Evolutionary conservation across 2,329 filamentous ascomycete genomes (phyloP).

Genomic region (Leptosphaerulina australis): DNA sequence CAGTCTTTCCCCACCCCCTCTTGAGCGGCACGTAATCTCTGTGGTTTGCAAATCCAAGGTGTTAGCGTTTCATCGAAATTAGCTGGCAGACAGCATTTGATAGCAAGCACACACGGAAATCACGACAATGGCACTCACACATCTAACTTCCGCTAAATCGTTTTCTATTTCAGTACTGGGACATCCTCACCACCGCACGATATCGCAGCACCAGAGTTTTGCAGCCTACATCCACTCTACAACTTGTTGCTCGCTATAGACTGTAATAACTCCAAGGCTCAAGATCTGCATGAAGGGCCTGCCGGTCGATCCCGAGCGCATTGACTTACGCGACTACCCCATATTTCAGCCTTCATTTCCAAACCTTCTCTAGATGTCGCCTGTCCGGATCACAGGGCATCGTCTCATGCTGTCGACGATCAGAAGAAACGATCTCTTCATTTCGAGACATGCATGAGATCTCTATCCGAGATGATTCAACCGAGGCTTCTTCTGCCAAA

Average conservation of each 20-base stretch:
- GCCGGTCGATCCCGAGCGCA: conserved; percentile 13
- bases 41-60: conserved; percentile 5
- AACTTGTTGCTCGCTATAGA: too few species aligned
- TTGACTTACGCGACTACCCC: conserved; percentile 26
- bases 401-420: conserved; percentile 2
- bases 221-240: too few species aligned
- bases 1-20: not conserved
- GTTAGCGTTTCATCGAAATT: conserved; percentile 9
- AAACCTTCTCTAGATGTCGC: conserved; percentile 6
- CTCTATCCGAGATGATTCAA: not conserved
- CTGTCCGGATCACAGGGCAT: not conserved
- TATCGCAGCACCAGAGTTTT: too few species aligned
- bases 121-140: not conserved
- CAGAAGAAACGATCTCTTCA: not conserved
- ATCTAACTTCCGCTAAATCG: not conserved
- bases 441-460: conserved; percentile 16
- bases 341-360: conserved; percentile 19
- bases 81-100: not conserved
- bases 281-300: conserved; percentile 3
- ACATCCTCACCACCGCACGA: not conserved
- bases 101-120: not conserved
- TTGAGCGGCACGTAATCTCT: conserved; percentile 4
- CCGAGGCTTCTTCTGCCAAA: not conserved
- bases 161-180: not conserved
- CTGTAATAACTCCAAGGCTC: not conserved